Conservation (phyloP, 805 yeast species). For the Brettanomyces bruxellensis region DNA sequence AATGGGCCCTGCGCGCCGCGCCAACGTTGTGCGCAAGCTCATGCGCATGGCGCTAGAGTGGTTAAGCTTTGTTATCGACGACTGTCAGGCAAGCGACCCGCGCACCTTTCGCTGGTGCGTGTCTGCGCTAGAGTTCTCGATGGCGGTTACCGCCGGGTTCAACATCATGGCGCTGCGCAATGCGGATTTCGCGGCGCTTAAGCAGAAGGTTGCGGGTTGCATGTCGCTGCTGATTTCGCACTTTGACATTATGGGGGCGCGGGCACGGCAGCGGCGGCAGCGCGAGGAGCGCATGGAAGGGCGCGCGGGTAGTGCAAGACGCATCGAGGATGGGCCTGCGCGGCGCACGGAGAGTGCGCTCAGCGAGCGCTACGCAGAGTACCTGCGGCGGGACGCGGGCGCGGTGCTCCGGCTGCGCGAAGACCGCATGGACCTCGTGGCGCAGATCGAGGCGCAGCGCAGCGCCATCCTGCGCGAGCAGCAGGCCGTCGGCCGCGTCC, state of each 20-base stretch:
- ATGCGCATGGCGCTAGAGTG: conserved; percentile 77
- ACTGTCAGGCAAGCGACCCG: conserved; percentile 85
- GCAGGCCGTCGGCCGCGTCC: conserved; percentile 71
- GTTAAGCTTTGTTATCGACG: conserved; percentile 90
- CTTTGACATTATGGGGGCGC: conserved; percentile 97
- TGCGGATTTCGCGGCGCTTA: conserved; percentile 62
- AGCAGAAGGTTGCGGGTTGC: conserved; percentile 84
- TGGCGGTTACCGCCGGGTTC: conserved; percentile 87
- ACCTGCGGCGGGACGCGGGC: neutral
- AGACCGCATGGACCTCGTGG: conserved; percentile 51
- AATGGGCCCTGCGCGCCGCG: conserved; percentile 52
- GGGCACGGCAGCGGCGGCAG: conserved; percentile 61
- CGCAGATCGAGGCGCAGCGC: conserved; percentile 51
- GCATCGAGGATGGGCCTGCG: too few species aligned
- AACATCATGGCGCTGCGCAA: conserved; percentile 76
- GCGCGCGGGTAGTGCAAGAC: neutral
- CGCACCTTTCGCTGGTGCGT: conserved; percentile 96
- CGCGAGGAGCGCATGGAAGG: conserved; percentile 33
- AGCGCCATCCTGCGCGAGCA: conserved; percentile 32
- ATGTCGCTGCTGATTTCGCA: conserved; percentile 90
- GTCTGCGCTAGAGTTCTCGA: conserved; percentile 87
- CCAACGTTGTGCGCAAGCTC: conserved; percentile 60
- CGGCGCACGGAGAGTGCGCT: neutral
- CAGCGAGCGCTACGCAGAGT: neutral
- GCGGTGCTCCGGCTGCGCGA: neutral